Percentiles rank a stretch among this genome's conserved stretches.
phyloP scores from a whole-genome alignment of 306 rosid species.

The Prunus davidiana region DNA sequence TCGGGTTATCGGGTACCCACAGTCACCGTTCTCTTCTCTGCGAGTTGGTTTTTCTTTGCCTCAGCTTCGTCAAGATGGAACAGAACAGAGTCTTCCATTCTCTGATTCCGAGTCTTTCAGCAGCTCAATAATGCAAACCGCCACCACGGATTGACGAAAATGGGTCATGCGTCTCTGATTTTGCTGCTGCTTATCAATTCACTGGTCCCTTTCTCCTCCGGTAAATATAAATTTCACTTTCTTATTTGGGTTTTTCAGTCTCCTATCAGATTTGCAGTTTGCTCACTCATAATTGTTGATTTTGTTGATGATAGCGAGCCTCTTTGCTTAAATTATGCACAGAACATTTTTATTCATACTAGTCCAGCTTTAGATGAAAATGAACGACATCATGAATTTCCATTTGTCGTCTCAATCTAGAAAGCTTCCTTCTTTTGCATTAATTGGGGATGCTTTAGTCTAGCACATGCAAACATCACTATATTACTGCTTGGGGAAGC shows the following conservation, averaged over 20 bases:
- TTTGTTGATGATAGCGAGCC: neutral
- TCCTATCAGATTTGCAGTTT: constrained; percentile 9
- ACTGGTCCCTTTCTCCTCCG: constrained; percentile 44
- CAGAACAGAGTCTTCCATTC: neutral
- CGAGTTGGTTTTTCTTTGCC: neutral
- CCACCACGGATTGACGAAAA: constrained; percentile 10
- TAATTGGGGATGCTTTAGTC: neutral
- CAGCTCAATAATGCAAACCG: neutral
- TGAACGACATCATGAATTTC: no score
- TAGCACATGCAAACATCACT: neutral
- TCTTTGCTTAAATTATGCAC: neutral
- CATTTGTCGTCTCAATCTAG: no score
- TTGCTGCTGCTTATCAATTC: constrained; percentile 49
- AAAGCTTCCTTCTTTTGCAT: neutral
- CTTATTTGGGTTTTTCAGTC: constrained; percentile 13
- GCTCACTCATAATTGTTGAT: neutral
- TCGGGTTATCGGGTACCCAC: neutral
- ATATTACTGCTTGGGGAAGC: neutral
- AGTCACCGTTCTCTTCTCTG: neutral
- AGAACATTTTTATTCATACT: neutral
- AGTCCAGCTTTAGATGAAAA: neutral
- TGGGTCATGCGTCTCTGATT: constrained; percentile 44
- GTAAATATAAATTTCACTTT: constrained; percentile 17
- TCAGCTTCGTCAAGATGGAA: neutral
- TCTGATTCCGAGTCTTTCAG: neutral